Conservation (phyloP, 306 rosid species). For the Begonia fuchsioides region DNA sequence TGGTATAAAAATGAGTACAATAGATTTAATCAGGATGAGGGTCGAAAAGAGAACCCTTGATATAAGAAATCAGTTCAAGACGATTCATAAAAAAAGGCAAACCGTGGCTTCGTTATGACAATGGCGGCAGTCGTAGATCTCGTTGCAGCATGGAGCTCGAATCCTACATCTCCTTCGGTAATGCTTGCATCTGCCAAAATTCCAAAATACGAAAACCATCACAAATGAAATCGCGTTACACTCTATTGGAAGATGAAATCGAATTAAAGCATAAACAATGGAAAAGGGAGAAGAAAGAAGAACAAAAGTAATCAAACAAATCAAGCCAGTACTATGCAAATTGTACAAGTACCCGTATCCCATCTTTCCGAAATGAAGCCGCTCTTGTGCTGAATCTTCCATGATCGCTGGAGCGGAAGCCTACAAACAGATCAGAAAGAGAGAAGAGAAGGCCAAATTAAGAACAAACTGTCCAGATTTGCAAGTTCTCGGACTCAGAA, state of each 20-base stretch:
- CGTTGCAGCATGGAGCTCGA: slow-evolving; percentile 94
- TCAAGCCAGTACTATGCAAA: too few relatives aligned
- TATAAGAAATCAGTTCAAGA: neutral
- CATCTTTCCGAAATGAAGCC: slow-evolving; percentile 91
- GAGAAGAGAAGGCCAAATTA: too few relatives aligned
- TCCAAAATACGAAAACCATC: slow-evolving; percentile 2
- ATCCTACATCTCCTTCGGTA: slow-evolving; percentile 85
- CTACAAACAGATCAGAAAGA: too few relatives aligned
- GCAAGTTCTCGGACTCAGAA: too few relatives aligned
- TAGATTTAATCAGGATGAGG: neutral
- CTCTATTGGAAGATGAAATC: neutral
- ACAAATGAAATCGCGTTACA: neutral
- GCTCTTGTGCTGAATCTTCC: slow-evolving; percentile 58
- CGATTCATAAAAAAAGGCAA: slow-evolving; percentile 1
- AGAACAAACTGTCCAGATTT: too few relatives aligned
- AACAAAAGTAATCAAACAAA: too few relatives aligned
- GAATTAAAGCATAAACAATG: too few relatives aligned
- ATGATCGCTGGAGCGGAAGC: slow-evolving; percentile 13
- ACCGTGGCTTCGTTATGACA: slow-evolving; percentile 90
- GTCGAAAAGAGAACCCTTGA: too few relatives aligned
- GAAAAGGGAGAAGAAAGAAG: too few relatives aligned
- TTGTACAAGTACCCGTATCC: slow-evolving; percentile 51
- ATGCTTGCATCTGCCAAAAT: slow-evolving; percentile 60
- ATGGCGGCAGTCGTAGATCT: slow-evolving; percentile 84
- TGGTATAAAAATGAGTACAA: too few relatives aligned